Base-by-base conservation (phyloP, 140 eudicot species). In the Stevia rebaudiana region DNA sequence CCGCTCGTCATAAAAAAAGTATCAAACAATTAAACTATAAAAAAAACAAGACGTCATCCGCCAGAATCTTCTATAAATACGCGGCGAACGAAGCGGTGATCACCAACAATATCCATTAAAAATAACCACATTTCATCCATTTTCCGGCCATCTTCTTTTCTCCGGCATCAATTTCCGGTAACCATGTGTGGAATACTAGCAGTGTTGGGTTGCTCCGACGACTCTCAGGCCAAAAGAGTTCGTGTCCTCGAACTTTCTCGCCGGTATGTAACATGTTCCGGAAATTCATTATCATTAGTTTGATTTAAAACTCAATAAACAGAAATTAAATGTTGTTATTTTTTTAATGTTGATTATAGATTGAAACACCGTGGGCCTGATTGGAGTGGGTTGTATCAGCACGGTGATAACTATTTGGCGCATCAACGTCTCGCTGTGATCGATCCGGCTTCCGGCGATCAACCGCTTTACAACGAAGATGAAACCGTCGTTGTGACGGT, bases 211-310 rank as follows among this genome's bases (percentile, higher is more conserved):
- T 91, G 98, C 67, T 79, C 96, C 33, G 98, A 87, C 58, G 96
- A 87, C 49, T 91, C 95, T 62, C 98, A 80, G 84, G 96, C 98
- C 69, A 91, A 91, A 71, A 71, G 98, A 56, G 82, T 79, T 67
- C 98, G 96, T 19, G 96, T 91, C 53, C 96, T 91, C 67, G 96
- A 87, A 85, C 98, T 91, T 44, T 91, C 98, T 46, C 97, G 95
- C 80, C 84, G 97, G 97, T 79, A 90, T 41, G 61, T n/a, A n/a
- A n/a, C n/a, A n/a, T n/a, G n/a, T n/a, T n/a, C n/a, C n/a, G n/a
- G n/a, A n/a, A n/a, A n/a, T n/a, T n/a, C n/a, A n/a, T n/a, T n/a
- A n/a, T n/a, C n/a, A n/a, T n/a, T n/a, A n/a, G n/a, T n/a, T n/a
- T n/a, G n/a, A n/a, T n/a, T n/a, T n/a, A n/a, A n/a, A n/a, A n/a